A percentile compares a stretch with the other conserved stretches of the same genome.
Evolutionary conservation across 768 basidiomycete species (phyloP).

Genomic region (Mrakia gelida): DNA sequence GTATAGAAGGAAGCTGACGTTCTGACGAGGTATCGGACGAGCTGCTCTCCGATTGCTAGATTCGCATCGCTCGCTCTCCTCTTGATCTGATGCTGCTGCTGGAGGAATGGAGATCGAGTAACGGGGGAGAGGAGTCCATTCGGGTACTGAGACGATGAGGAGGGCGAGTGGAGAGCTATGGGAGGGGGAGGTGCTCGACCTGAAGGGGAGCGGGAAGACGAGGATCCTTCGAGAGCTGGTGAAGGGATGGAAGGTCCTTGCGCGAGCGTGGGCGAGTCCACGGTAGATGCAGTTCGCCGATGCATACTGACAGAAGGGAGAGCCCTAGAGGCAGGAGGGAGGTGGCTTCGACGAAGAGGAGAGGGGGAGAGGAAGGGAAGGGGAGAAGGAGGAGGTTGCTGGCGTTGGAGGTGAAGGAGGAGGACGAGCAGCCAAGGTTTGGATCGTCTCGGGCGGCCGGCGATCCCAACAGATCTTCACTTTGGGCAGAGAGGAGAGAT

Average conservation of each 20-base stretch:
- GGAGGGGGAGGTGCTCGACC: not conserved
- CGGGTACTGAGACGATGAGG: not conserved
- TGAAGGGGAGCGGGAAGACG: not conserved
- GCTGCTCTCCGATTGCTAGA: not conserved
- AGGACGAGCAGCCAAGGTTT: no score
- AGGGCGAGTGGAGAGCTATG: not conserved
- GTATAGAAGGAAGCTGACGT: not conserved
- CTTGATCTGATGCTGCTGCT: slow-evolving; percentile 1
- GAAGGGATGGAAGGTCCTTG: not conserved
- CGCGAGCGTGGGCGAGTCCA: not conserved
- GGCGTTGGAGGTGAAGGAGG: no score
- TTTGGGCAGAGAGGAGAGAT: no score
- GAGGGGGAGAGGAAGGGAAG: no score
- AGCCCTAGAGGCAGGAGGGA: not conserved
- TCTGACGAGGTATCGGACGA: slow-evolving; percentile 7
- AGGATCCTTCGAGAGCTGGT: not conserved
- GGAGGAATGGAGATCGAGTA: not conserved
- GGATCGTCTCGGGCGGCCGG: no score
- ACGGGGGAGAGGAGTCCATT: not conserved
- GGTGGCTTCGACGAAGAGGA: no score
- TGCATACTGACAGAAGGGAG: not conserved
- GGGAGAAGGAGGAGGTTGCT: no score
- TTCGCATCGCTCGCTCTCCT: not conserved
- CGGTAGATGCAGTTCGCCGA: slow-evolving; percentile 7
- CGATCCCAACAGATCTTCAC: no score